Evolutionary conservation across 2,329 filamentous ascomycete species (phyloP).

Genomic region (Ceratocystis alfenasii): DNA sequence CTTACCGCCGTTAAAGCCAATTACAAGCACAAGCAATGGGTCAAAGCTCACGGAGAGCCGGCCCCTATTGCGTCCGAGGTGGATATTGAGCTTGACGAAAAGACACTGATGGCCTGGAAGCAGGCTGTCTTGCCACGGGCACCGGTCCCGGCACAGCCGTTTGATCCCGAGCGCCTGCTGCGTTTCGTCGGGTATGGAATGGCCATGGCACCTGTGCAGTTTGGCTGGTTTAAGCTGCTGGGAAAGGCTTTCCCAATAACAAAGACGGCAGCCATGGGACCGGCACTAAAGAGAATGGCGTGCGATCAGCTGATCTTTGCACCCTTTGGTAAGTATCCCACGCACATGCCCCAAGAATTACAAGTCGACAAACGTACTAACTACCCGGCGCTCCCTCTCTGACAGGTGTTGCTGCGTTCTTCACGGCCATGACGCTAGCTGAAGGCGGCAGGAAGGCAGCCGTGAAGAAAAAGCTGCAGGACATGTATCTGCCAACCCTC

Average conservation of each 20-base stretch:
- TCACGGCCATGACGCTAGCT: conserved; percentile 89
- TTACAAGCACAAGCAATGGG: conserved; percentile 34
- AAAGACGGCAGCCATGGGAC: conserved; percentile 58
- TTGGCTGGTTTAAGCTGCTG: conserved; percentile 89
- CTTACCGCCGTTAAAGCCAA: conserved; percentile 75
- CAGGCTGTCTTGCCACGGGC: conserved; percentile 53
- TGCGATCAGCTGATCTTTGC: conserved; percentile 92
- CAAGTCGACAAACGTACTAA: conserved; percentile 27
- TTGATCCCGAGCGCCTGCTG: conserved; percentile 89
- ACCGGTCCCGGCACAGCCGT: conserved; percentile 37
- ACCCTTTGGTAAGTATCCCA: conserved; percentile 45
- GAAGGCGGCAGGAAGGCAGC: conserved; percentile 80
- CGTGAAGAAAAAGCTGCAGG: conserved; percentile 71
- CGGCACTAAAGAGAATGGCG: conserved; percentile 78
- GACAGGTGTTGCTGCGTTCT: conserved; percentile 59
- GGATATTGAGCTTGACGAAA: conserved; percentile 57
- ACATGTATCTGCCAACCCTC: conserved; percentile 85
- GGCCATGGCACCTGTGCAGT: conserved; percentile 87
- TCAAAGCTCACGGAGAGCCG: conserved; percentile 53
- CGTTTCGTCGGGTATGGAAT: conserved; percentile 97
- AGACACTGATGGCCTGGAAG: conserved; percentile 53
- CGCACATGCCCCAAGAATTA: no score
- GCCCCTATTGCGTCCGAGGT: background rate
- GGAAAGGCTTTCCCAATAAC: conserved; percentile 72
- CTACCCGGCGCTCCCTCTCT: background rate